Evolutionary conservation across 352 stramenopile species (phyloP).

Genomic region (Peronospora farinosa): DNA sequence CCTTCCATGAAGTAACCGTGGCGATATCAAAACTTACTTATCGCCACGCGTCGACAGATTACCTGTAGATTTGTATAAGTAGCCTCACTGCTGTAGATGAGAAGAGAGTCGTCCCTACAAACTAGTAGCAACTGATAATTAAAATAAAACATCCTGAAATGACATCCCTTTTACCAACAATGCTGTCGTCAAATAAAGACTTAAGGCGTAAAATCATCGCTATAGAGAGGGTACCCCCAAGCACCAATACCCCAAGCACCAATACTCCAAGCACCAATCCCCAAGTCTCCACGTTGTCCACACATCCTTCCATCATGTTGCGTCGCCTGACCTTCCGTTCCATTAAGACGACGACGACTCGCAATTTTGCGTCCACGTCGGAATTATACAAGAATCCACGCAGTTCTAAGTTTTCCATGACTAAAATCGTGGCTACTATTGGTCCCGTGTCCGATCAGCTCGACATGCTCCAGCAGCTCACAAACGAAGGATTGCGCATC

Average conservation of each 20-base stretch:
- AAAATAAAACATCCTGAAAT: too few relatives aligned
- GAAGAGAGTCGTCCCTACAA: too few relatives aligned
- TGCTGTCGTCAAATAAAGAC: too few relatives aligned
- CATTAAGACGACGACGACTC: slow-evolving; percentile 12
- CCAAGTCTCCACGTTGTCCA: slow-evolving; percentile 13
- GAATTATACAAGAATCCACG: slow-evolving; percentile 72
- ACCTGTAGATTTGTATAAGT: too few relatives aligned
- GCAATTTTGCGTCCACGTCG: slow-evolving; percentile 20
- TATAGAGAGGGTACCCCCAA: slow-evolving; percentile 6
- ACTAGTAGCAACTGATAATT: too few relatives aligned
- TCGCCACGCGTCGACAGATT: too few relatives aligned
- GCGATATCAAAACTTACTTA: too few relatives aligned
- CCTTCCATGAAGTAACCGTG: too few relatives aligned
- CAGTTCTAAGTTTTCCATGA: slow-evolving; percentile 85
- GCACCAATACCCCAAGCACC: slow-evolving; percentile 27
- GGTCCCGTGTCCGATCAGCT: slow-evolving; percentile 78
- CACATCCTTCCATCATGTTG: slow-evolving; percentile 18
- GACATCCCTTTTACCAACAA: too few relatives aligned
- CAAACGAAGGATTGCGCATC: slow-evolving; percentile 86
- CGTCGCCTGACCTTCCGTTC: slow-evolving; percentile 22
- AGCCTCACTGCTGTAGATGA: too few relatives aligned
- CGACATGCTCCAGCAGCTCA: slow-evolving; percentile 77
- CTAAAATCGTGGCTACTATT: slow-evolving; percentile 92
- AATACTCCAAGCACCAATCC: slow-evolving; percentile 24
- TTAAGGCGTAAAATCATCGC: too few relatives aligned